These are phyloP conservation scores for Trichoderma oligosporum DNA, from an alignment of 2,329 filamentous ascomycete genomes.

Conservation along the genomic window DNA sequence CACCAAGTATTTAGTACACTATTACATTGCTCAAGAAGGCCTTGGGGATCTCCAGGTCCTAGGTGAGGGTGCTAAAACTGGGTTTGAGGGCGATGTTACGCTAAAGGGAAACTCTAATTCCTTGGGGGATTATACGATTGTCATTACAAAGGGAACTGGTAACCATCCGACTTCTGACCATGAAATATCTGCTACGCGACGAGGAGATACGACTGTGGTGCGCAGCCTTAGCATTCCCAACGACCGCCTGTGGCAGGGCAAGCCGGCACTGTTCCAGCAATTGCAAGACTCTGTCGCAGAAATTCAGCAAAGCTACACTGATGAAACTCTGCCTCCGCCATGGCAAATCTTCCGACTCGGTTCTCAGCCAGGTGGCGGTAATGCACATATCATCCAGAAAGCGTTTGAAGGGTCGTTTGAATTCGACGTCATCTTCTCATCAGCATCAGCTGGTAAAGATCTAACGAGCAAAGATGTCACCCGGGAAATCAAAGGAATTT, in stretches of 20 bases:
- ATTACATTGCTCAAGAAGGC: conserved; percentile 80
- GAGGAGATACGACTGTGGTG: conserved; percentile 72
- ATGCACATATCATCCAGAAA: conserved; percentile 86
- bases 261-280: conserved; percentile 57
- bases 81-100: conserved; percentile 59
- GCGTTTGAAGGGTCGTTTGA: conserved; percentile 86
- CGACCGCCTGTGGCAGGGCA: conserved; percentile 78
- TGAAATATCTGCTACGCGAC: conserved; percentile 62
- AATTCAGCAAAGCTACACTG: conserved; percentile 47
- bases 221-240: conserved; percentile 63
- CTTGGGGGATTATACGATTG: conserved; percentile 76
- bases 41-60: conserved; percentile 60
- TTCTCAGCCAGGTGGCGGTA: conserved; percentile 66
- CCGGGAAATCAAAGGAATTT: conserved; percentile 62
- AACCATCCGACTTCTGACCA: conserved; percentile 62
- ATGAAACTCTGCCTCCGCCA: conserved; percentile 72
- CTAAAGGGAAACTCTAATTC: conserved; percentile 66
- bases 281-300: conserved; percentile 49
- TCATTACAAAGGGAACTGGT: conserved; percentile 67
- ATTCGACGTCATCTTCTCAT: conserved; percentile 90
- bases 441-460: conserved; percentile 60
- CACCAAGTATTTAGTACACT: conserved; percentile 72
- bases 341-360: conserved; percentile 79
- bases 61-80: conserved; percentile 46
- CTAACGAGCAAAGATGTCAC: conserved; percentile 62